Conservation (phyloP, 1,139 yeast genomes). For the Debaryomyces udenii region DNA sequence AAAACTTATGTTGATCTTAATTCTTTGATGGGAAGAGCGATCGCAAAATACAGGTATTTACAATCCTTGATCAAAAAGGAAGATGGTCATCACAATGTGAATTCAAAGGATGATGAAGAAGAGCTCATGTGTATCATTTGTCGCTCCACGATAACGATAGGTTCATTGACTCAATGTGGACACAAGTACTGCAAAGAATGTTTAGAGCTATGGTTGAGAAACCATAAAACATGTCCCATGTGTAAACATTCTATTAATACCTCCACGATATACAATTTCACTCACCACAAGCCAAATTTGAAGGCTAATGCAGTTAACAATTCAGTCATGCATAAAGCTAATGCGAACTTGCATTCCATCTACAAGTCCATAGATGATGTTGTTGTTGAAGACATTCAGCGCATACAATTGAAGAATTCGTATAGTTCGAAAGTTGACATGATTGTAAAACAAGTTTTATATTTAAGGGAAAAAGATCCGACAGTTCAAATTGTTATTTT, state of each 20-base stretch:
- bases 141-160: conserved; percentile 65
- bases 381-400: conserved; percentile 48
- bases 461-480: conserved; percentile 60
- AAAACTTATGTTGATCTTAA: not conserved
- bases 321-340: conserved; percentile 16
- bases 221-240: conserved; percentile 68
- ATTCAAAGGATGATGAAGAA: conserved; percentile 28
- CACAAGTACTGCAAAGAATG: conserved; percentile 86
- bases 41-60: conserved; percentile 65
- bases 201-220: conserved; percentile 67
- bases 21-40: conserved; percentile 34
- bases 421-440: conserved; percentile 88
- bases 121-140: conserved; percentile 75
- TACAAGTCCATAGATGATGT: conserved; percentile 51
- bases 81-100: conserved; percentile 12
- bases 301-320: conserved; percentile 48
- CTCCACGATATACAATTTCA: conserved; percentile 61
- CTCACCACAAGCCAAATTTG: conserved; percentile 49
- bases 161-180: conserved; percentile 85
- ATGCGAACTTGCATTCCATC: conserved; percentile 38
- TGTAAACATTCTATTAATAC: conserved; percentile 58
- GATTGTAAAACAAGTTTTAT: conserved; percentile 71
- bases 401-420: conserved; percentile 43
- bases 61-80: conserved; percentile 42
- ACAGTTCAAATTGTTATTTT: conserved; percentile 78